Conservation (phyloP, 257 asterid species). For the Capsicum pubescens region DNA sequence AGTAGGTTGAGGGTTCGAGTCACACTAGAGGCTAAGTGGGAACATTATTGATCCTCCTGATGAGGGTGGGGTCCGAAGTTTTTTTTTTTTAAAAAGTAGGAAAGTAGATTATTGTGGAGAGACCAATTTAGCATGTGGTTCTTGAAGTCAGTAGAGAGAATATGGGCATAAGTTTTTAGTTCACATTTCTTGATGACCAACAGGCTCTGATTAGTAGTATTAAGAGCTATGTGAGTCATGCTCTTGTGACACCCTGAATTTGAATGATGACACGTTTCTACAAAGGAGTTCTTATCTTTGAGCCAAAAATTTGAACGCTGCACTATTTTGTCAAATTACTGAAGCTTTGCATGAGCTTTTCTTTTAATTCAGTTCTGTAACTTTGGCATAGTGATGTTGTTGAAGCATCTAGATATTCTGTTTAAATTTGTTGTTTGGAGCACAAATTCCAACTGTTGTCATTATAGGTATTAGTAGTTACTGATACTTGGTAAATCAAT, state of each 20-base stretch:
- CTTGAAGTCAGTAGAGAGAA: neutral
- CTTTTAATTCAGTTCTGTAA: neutral
- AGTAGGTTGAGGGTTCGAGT: no score
- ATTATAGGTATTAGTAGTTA: slow-evolving; percentile 11
- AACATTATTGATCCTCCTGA: no score
- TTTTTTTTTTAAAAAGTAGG: neutral
- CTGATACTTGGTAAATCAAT: neutral
- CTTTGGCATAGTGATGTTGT: neutral
- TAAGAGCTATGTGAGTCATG: neutral
- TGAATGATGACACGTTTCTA: neutral
- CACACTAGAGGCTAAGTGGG: no score
- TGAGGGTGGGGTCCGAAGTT: no score
- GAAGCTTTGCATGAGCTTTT: neutral
- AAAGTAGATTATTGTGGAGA: neutral
- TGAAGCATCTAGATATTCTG: neutral
- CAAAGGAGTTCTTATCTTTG: neutral
- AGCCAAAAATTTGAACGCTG: neutral
- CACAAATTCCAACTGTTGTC: neutral
- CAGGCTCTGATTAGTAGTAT: neutral
- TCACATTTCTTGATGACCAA: neutral
- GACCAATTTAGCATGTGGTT: neutral
- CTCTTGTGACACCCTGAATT: neutral
- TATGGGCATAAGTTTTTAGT: neutral
- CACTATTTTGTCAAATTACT: neutral
- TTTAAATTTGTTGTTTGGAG: neutral